These are phyloP conservation scores for Trichoderma orchidacearum DNA, from an alignment of 495 filamentous ascomycete species.

Conservation along the genomic window DNA sequence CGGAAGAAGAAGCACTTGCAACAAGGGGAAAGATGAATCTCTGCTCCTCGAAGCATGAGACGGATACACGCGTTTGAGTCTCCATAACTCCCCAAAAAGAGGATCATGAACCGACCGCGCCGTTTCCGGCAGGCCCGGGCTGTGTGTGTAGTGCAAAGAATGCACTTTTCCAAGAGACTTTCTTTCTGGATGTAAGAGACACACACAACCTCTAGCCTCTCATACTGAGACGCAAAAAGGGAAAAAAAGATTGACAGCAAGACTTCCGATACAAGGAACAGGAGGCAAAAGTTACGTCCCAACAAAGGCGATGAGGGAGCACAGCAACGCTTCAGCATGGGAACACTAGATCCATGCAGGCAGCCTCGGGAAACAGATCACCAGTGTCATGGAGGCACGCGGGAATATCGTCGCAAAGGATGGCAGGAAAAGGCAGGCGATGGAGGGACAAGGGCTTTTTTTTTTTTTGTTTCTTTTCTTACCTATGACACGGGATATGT, in stretches of 20 bases:
- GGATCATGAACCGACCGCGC: no score
- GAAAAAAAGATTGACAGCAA: no score
- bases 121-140: not conserved
- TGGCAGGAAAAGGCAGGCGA: not conserved
- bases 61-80: not conserved
- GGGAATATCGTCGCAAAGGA: not conserved
- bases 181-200: no score
- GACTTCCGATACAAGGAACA: no score
- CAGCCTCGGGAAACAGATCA: not conserved
- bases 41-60: no score
- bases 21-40: no score
- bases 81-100: not conserved
- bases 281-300: no score
- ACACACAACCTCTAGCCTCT: no score
- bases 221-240: no score
- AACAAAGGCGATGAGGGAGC: no score
- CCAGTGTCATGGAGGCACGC: not conserved
- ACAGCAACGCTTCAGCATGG: not conserved
- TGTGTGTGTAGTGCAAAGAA: not conserved
- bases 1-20: not conserved
- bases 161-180: no score
- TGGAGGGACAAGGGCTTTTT: not conserved
- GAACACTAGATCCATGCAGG: constrained; percentile 1
- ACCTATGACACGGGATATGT: not conserved
- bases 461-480: no score